Percentiles rank a stretch among this genome's conserved stretches.
phyloP scores from a whole-genome alignment of 2,329 filamentous ascomycete species.

The Fusarium sacchari region DNA sequence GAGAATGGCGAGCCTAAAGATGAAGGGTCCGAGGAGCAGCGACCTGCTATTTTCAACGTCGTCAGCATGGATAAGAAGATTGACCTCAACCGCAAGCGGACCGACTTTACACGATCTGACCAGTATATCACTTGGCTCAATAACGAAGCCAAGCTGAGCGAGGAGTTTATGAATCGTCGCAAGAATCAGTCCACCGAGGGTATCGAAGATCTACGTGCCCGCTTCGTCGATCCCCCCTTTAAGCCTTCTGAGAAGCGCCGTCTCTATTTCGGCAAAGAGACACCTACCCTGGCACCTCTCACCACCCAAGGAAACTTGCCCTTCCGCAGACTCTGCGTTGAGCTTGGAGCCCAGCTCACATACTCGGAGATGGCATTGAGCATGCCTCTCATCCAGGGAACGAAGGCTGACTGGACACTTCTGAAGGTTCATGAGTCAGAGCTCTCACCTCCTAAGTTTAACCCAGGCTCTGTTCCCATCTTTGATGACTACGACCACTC shows the following conservation, averaged over 20 bases:
- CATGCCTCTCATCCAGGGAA: slow-evolving; percentile 86
- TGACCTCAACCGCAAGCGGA: slow-evolving; percentile 76
- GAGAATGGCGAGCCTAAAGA: slow-evolving; percentile 46
- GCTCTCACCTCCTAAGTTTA: slow-evolving; percentile 74
- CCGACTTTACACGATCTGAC: slow-evolving; percentile 77
- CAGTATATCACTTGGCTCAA: slow-evolving; percentile 82
- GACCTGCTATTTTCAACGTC: slow-evolving; percentile 78
- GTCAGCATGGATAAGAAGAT: slow-evolving; percentile 77
- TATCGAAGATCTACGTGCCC: slow-evolving; percentile 78
- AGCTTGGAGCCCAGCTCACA: slow-evolving; percentile 89
- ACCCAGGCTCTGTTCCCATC: slow-evolving; percentile 59
- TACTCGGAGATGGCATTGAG: slow-evolving; percentile 99
- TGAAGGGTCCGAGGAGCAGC: slow-evolving; percentile 61
- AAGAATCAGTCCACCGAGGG: slow-evolving; percentile 56
- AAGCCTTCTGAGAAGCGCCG: slow-evolving; percentile 92
- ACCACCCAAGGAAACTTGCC: slow-evolving; percentile 97
- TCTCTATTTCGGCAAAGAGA: slow-evolving; percentile 94
- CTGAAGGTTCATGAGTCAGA: slow-evolving; percentile 93
- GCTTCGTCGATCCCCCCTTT: slow-evolving; percentile 86
- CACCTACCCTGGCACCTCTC: slow-evolving; percentile 90
- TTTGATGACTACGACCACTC: slow-evolving; percentile 83
- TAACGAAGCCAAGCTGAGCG: slow-evolving; percentile 60
- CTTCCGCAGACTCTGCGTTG: slow-evolving; percentile 88
- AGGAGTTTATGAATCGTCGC: slow-evolving; percentile 54
- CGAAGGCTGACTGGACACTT: slow-evolving; percentile 92